These are phyloP conservation scores for Reutealis trisperma DNA, from an alignment of 345 rosid genomes.

Conservation along the genomic window DNA sequence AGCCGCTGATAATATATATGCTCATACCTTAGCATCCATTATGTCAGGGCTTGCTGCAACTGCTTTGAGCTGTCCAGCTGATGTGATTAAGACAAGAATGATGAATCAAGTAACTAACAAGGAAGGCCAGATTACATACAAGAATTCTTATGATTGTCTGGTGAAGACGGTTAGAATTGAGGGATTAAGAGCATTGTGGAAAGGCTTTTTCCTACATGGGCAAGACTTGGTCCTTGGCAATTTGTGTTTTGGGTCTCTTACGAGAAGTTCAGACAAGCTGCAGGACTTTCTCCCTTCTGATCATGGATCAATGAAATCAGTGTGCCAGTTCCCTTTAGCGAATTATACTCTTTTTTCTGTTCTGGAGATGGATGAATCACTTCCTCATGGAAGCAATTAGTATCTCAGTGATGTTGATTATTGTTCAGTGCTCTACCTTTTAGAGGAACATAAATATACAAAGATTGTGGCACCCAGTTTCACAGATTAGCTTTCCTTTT, in stretches of 20 bases:
- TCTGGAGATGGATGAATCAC: not conserved
- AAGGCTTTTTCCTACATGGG: slow-evolving; percentile 92
- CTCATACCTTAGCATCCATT: slow-evolving; percentile 76
- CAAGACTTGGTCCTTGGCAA: slow-evolving; percentile 96
- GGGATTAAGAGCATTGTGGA: slow-evolving; percentile 79
- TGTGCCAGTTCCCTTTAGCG: not conserved
- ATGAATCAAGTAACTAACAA: slow-evolving; percentile 55
- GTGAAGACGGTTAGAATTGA: slow-evolving; percentile 72
- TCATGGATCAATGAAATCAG: not conserved
- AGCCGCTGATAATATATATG: slow-evolving; percentile 60
- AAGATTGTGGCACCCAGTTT: too few species aligned
- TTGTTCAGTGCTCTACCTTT: too few species aligned
- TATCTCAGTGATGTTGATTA: too few species aligned
- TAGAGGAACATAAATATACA: too few species aligned
- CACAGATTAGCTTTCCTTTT: too few species aligned
- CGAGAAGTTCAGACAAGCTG: slow-evolving; percentile 65
- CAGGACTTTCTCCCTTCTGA: slow-evolving; percentile 79
- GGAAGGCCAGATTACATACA: slow-evolving; percentile 45
- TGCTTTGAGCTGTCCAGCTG: slow-evolving; percentile 83
- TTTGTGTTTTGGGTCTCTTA: slow-evolving; percentile 93
- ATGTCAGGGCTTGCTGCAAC: slow-evolving; percentile 84
- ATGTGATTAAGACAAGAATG: slow-evolving; percentile 91
- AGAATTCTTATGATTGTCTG: slow-evolving; percentile 73
- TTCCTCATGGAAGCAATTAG: too few species aligned
- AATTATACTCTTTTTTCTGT: not conserved